Evolutionary conservation across 2,329 filamentous ascomycete genomes (phyloP), one percentile per base, ranked within the genome.

Genomic region (Fusarium penzigii): DNA sequence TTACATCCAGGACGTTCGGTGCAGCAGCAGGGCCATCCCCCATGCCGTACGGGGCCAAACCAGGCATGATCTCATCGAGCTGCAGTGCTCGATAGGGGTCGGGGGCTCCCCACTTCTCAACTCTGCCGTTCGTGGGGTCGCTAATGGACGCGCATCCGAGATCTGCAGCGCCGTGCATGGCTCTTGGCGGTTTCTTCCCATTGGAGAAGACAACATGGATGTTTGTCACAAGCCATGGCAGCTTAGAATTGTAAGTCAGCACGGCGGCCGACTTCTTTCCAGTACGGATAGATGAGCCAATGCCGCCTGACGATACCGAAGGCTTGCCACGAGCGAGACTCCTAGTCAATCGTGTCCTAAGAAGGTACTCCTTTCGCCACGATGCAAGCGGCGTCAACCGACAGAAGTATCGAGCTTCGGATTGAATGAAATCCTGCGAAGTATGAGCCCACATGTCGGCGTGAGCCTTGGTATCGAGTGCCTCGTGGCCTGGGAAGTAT

Each of bases 291-390:
- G 80, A 78, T 11, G 81, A 73, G 11, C 84, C 82, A 50, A 76
- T 72, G 29, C 72, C 82, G 68, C 64, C 73, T 29, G 78, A 68
- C 10, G 77, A 75, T 38, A 86, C 80, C 62, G 81, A 74, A 52
- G 93, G 91, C 67, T 92, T 96, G 46, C 93, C 94, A 53, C 90
- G 86, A 43, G 82, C 82, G 51, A 97, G 77, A 56, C 90, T 94
- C 42, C 92, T 84, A 47, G 97, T 75, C 46, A 97, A 81, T 43
- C 90, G 84, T 2, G 92, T 97, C 43, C 94, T 83, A 51, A 96
- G 75, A 44, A 97, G 88, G 66, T 97, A 99, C 71, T 99, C 94
- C 71, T 90, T 97, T 62, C 93, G 84, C 93, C 94, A 97, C 9
- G 92, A 94, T n/a, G 92, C 89, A 55, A 92, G 75, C 4, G 86